Base-by-base conservation (phyloP, 1,139 yeast species). In the Geotrichum restrictum region DNA sequence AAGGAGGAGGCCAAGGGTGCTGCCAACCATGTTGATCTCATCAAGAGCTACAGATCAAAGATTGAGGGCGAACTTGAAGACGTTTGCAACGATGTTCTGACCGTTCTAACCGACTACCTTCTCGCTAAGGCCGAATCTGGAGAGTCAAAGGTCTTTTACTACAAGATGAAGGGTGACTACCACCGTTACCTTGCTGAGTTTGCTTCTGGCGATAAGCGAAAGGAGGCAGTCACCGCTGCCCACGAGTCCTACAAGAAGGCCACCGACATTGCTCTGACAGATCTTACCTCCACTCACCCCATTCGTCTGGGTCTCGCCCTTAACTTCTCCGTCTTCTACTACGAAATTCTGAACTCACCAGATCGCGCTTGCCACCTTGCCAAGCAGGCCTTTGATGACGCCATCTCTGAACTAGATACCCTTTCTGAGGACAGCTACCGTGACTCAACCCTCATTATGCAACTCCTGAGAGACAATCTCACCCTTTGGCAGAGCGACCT, bases 141-240 rank as follows among this genome's bases (percentile, higher is more conserved):
- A 67, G 98, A 93, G 77, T 88, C 97, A 54, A 91, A 91, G 81
- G 98, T 93, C 56, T 93, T 93, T 75, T 93, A 93, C 81, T 91
- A 88, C 78, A 93, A 93, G 83, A 91, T 93, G 97, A 91, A 93
- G 81, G 98, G 98, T 78, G 98, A 93, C 74, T 93, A 93, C 81
- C 96, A 91, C 80, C 95, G 98, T 79, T 93, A 93, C 74, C 81
- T 93, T 74, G 98, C 98, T 59, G 98, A 93, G 77, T 91, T 93
- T 69, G 95, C 98, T 62, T 78, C 85, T 62, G 83, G 89, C 63
- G 96, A 89, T 66, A 88, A 87, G 77, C 88, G 97, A 73, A 89
- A 88, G 73, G 93, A 83, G 64, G 96, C 98, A 60, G 95, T 98
- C 56, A 88, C 87, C 66, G 83, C 87, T 65, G 93, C 98, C 51